Conservation (phyloP, 106 monocot genomes). For the Dendrobium catenatum region DNA sequence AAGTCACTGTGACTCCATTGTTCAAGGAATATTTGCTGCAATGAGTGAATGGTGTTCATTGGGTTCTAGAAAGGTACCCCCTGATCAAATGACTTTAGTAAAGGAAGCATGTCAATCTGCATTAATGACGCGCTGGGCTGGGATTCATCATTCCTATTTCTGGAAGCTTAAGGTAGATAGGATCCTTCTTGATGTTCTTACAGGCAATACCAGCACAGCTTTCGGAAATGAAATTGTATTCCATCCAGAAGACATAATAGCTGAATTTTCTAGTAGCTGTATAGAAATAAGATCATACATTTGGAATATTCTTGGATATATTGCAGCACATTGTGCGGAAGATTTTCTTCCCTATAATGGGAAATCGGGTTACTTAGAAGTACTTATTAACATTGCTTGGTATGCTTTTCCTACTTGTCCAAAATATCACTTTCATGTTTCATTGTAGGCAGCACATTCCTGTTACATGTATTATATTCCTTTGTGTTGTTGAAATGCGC, state of each 20-base stretch:
- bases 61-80: constrained; percentile 22
- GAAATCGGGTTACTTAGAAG: constrained; percentile 26
- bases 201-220: constrained; percentile 25
- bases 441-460: neutral
- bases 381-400: constrained; percentile 81
- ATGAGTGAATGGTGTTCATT: constrained; percentile 46
- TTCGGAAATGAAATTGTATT: constrained; percentile 3
- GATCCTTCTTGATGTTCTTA: constrained; percentile 52
- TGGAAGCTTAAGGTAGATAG: constrained; percentile 60
- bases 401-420: constrained; percentile 16
- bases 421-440: neutral
- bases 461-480: neutral
- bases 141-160: constrained; percentile 61
- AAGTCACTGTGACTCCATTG: constrained; percentile 36
- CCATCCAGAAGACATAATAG: constrained; percentile 25
- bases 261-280: constrained; percentile 28
- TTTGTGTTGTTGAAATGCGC: neutral
- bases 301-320: constrained; percentile 78
- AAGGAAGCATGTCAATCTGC: constrained; percentile 59
- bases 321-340: constrained; percentile 41
- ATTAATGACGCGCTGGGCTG: constrained; percentile 47
- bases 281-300: constrained; percentile 25
- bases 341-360: constrained; percentile 22
- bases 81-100: constrained; percentile 45
- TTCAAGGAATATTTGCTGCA: constrained; percentile 52